Base-by-base conservation (phyloP, 2,329 filamentous ascomycete genomes). In the Mollisiaceae sp. region DNA sequence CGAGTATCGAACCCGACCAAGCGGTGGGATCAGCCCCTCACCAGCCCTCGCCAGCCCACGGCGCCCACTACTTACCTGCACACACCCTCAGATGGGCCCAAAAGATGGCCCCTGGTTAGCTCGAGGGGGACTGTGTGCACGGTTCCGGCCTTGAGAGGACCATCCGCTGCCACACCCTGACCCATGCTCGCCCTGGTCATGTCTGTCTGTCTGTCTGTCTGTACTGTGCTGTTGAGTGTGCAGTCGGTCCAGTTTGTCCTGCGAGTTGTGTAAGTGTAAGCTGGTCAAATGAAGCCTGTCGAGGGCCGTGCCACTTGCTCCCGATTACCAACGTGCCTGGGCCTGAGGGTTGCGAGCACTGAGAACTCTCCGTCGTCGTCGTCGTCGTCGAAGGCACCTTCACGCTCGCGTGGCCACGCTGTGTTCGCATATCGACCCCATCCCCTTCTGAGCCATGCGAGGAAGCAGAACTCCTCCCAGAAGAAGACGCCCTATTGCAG, bases 101-200 rank as follows among this genome's bases (percentile, higher is more conserved):
- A 60, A 54, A 64, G 20, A 41, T 20, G 6, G 4, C 64, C 64
- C 66, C 35, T 50, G 24, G 18, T 54, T 54, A 54, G 50, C 50
- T 54, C 50, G 50, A 54, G 50, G 50, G 50, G 64, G 61, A 55
- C n/a, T 22, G 63, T 55, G 47, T 38, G 62, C 66, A 68, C 65
- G 64, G 65, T 41, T 36, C 50, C 64, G 66, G 69, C 67, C 66
- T 68, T 67, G 60, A 69, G 36, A 63, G 55, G 65, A 45, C 60
- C 63, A 55, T 64, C 54, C 64, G 68, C 69, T 66, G 63, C 27
- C 36, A 24, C 39, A 1, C 66, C 69, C 43, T 66, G 66, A 66
- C 61, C 65, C 69, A 56, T 27, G 63, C 41, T 32, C 18, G 32
- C n/a, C 35, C 32, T 38, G 27, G 27, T 32, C 3, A 6, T 32